Base-by-base conservation (phyloP, 805 yeast species). In the Candida patagonica region DNA sequence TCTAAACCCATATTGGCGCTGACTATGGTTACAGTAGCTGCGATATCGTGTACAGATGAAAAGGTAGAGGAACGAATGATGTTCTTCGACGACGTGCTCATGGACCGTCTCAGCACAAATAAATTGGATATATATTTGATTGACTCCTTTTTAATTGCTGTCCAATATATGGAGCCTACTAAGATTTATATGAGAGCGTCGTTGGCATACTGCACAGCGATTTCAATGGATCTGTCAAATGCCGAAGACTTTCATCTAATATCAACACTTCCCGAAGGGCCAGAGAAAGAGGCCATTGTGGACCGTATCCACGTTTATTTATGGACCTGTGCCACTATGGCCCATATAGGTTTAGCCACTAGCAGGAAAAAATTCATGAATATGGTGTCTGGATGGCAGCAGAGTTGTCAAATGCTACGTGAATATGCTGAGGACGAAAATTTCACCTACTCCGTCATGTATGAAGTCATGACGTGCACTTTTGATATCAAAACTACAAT, bases 51-150 rank as follows among this genome's bases (percentile, higher is more conserved):
- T 13, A 41, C 42, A 8, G 21, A 30, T 9, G 43, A 43, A 7
- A 36, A 27, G 39, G 44, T 44, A 2, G 27, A 25, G 24, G 42
- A 38, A 23, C 30, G 50, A 25, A 19, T 31, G 27, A 37, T 10
- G 10, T 47, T 39, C 22, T 35, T 43, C 13, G 50, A 48, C 21
- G 25, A 42, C 10, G 33, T 44, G 17, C 24, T 48, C 5, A 26
- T 31, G 29, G 50, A 47, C 29, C 37, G 16, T 9, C 12, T 33
- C 4, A 22, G 15, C 15, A 35, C 35, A 26, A 24, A 12, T 20
- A 17, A 10, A 13, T 24, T 30, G 4, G 16, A 30, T 12, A 16
- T 26, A 25, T 35, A 35, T 7, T 13, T 35, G 21, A 23, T 26
- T 9, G 29, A 30, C 19, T 12, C 40, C 20, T 12, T 40, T 16